phyloP scores from a whole-genome alignment of 179 eudicot species.

The Heliamphora pulchella region DNA sequence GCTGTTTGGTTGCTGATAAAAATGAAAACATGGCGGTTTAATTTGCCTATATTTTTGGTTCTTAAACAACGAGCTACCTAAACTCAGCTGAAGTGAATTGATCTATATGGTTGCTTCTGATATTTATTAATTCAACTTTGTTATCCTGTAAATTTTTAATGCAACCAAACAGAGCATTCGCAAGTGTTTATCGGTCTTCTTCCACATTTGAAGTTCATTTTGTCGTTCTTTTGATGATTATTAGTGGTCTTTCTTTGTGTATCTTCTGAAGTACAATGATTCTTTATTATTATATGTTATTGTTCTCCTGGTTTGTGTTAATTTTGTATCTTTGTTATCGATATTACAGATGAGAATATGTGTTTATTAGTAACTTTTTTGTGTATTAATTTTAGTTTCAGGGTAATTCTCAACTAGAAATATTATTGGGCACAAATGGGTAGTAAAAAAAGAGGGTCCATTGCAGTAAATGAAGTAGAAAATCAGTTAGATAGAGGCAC shows the following conservation, averaged over 20 bases:
- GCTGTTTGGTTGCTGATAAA: background rate
- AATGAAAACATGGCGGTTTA: background rate
- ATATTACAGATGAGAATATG: background rate
- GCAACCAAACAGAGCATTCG: background rate
- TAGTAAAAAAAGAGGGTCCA: constrained; percentile 42
- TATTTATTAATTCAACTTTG: background rate
- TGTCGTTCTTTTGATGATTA: background rate
- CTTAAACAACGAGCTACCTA: background rate
- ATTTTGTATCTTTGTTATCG: background rate
- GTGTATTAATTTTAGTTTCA: background rate
- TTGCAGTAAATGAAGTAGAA: constrained; percentile 29
- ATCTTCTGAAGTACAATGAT: background rate
- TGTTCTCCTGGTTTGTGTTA: background rate
- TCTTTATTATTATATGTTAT: background rate
- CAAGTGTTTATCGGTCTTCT: background rate
- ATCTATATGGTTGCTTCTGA: background rate
- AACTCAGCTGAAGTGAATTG: background rate
- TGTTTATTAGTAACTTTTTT: background rate
- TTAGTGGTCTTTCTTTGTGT: background rate
- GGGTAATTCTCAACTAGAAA: background rate
- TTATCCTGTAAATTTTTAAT: background rate
- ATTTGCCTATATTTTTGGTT: background rate
- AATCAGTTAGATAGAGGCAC: constrained; percentile 4
- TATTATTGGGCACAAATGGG: constrained; percentile 29
- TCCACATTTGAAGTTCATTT: too few species aligned